Conservation (phyloP, 2,329 filamentous ascomycete genomes). For the Epicoccum nigrum region DNA sequence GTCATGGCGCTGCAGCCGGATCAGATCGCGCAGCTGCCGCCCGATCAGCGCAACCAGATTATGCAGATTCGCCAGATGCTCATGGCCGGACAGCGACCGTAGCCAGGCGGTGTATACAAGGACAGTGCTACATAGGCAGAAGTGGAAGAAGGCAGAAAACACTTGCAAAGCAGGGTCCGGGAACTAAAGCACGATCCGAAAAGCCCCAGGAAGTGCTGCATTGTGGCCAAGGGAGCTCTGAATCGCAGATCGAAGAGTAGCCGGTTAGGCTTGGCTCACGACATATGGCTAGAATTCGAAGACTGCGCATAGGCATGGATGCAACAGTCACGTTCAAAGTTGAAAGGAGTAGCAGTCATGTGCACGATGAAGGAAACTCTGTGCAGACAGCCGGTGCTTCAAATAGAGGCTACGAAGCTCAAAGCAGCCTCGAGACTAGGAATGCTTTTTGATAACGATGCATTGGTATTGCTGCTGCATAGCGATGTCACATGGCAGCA, state of each 20-base stretch:
- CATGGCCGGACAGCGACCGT: constrained; percentile 38
- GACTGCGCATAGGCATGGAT: too few relatives aligned
- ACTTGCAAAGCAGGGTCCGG: too few relatives aligned
- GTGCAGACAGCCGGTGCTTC: not conserved
- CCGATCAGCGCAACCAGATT: constrained; percentile 78
- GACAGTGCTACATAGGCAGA: not conserved
- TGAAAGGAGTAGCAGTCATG: not conserved
- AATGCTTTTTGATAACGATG: constrained; percentile 6
- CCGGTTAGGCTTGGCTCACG: too few relatives aligned
- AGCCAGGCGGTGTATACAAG: not conserved
- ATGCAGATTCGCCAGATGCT: constrained; percentile 74
- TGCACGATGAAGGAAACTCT: not conserved
- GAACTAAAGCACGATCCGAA: too few relatives aligned
- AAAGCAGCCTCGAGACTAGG: constrained; percentile 2
- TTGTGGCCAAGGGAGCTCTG: too few relatives aligned
- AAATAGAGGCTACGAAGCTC: not conserved
- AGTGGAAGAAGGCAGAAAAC: not conserved
- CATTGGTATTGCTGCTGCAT: not conserved
- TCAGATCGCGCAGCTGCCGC: constrained; percentile 78
- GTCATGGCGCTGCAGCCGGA: constrained; percentile 81
- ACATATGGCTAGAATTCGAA: not conserved
- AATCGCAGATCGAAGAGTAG: too few relatives aligned
- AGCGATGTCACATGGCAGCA: constrained; percentile 5
- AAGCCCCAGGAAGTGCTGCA: too few relatives aligned
- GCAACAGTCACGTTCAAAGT: not conserved